Evolutionary conservation across 805 yeast genomes (phyloP).

Genomic region (Sugiyamaella qingdaonensis): DNA sequence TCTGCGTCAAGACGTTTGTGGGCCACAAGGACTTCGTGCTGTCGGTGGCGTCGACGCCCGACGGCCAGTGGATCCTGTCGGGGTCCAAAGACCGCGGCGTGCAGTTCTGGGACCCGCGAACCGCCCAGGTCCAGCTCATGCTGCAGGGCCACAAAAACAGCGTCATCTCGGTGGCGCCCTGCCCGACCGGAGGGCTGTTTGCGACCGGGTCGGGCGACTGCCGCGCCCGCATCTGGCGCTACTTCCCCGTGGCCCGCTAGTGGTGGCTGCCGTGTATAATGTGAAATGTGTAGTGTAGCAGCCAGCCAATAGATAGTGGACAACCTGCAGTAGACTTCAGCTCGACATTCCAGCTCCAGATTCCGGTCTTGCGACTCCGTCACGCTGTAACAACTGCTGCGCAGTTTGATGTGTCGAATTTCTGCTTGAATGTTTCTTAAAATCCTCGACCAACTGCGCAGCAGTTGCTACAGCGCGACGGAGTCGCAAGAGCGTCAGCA

Average conservation of each 20-base stretch:
- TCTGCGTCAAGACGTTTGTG: constrained; percentile 84
- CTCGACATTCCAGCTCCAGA: too few relatives aligned
- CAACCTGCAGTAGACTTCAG: too few relatives aligned
- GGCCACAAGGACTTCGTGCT: constrained; percentile 97
- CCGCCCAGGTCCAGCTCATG: constrained; percentile 91
- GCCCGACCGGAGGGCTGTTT: constrained; percentile 81
- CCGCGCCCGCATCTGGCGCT: constrained; percentile 94
- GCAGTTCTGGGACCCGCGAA: constrained; percentile 89
- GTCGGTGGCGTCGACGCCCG: constrained; percentile 90
- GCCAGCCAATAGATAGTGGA: background rate
- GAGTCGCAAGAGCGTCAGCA: too few relatives aligned
- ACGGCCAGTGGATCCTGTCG: constrained; percentile 82
- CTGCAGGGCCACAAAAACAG: constrained; percentile 95
- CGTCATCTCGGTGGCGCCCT: constrained; percentile 89
- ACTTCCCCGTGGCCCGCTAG: constrained; percentile 22
- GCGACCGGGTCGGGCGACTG: constrained; percentile 98
- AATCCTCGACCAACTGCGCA: too few relatives aligned
- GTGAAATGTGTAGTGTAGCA: too few relatives aligned
- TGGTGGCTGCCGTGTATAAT: too few relatives aligned
- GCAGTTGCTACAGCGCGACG: too few relatives aligned
- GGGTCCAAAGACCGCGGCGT: constrained; percentile 98
- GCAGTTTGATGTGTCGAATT: too few relatives aligned
- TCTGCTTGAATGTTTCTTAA: too few relatives aligned
- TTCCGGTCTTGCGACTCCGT: too few relatives aligned
- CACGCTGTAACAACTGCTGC: too few relatives aligned